phyloP scores from a whole-genome alignment of 345 rosid species.

The Iberis pinnata region DNA sequence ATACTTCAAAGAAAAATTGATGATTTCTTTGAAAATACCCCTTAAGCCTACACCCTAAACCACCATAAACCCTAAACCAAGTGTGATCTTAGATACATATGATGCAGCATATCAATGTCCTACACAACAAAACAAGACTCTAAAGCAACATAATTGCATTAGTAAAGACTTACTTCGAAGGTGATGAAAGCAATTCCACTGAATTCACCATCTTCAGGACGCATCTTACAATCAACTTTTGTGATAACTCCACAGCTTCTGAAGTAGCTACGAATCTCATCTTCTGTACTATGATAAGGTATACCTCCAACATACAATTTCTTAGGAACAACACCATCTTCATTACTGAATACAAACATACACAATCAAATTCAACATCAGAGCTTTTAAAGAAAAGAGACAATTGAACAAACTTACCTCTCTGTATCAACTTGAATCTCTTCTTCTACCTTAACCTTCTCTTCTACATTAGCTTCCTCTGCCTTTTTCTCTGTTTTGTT shows the following conservation, averaged over 20 bases:
- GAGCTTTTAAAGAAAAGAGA: background rate
- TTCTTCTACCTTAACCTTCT: constrained; percentile 20
- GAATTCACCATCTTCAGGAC: constrained; percentile 80
- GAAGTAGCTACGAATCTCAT: constrained; percentile 77
- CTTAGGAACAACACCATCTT: constrained; percentile 37
- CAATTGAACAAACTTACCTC: constrained; percentile 21
- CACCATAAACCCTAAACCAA: background rate
- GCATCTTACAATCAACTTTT: constrained; percentile 73
- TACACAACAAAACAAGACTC: background rate
- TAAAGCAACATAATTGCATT: background rate
- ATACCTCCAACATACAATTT: constrained; percentile 87
- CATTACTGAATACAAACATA: constrained; percentile 42
- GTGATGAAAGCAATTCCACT: constrained; percentile 78
- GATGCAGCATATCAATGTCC: constrained; percentile 5
- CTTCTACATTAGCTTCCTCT: constrained; percentile 24
- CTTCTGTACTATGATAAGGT: constrained; percentile 76
- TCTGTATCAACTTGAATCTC: constrained; percentile 23
- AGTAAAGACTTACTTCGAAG: constrained; percentile 54
- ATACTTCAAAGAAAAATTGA: background rate
- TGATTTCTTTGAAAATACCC: background rate
- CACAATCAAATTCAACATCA: background rate
- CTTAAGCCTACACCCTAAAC: no score
- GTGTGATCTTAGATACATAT: background rate
- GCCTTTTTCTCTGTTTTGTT: constrained; percentile 25
- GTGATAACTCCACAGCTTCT: constrained; percentile 72